Conservation (phyloP, 2,329 filamentous ascomycete genomes). For the Phaeosphaeriaceae sp. region DNA sequence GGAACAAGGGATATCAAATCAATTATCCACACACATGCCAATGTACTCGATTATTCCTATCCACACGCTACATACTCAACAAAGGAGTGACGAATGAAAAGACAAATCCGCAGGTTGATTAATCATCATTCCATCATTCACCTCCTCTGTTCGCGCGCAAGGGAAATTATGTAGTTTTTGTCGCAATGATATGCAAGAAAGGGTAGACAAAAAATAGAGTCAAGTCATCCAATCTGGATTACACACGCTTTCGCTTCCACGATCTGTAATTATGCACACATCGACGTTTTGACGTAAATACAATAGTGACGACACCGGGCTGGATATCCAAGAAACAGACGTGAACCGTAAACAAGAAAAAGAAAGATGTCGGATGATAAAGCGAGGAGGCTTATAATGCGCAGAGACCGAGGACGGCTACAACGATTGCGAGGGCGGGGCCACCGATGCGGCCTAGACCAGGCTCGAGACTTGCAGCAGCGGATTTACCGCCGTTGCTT, state of each 20-base stretch:
- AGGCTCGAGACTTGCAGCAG: constrained; percentile 31
- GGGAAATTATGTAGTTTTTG: constrained; percentile 1
- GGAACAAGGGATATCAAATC: background rate
- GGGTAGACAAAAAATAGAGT: background rate
- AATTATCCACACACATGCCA: background rate
- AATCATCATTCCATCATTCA: no score
- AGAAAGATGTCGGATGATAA: background rate
- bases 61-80: no score
- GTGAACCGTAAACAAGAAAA: constrained; percentile 7
- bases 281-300: background rate
- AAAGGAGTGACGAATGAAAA: no score
- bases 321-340: constrained; percentile 8
- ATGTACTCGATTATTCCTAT: background rate
- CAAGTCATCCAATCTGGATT: background rate
- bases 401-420: constrained; percentile 40
- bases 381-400: constrained; percentile 26
- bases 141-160: background rate
- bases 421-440: constrained; percentile 40
- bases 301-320: background rate
- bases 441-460: constrained; percentile 38
- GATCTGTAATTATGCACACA: background rate
- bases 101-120: no score
- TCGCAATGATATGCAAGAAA: constrained; percentile 1
- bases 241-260: background rate
- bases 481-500: constrained; percentile 15